A percentile compares a stretch with the other conserved stretches of the same genome.
These are phyloP conservation scores for Kuraishia borneana DNA, from an alignment of 805 yeast species.

Conservation along the genomic window DNA sequence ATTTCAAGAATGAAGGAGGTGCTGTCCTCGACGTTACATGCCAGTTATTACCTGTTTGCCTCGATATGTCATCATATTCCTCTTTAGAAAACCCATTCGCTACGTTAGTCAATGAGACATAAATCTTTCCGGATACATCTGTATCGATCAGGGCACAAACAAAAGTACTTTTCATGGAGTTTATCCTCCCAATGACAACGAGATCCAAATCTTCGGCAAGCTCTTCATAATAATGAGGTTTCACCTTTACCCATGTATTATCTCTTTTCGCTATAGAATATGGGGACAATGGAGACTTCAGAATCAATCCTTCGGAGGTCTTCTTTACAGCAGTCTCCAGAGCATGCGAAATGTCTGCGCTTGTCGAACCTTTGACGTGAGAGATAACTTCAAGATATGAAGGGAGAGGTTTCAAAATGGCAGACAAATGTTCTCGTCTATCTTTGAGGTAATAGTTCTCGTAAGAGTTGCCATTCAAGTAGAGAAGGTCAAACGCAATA, in stretches of 20 bases:
- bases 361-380: constrained; percentile 25
- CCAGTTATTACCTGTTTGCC: constrained; percentile 55
- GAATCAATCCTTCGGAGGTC: constrained; percentile 73
- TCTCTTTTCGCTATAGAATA: constrained; percentile 56
- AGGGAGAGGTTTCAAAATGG: constrained; percentile 29
- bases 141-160: constrained; percentile 53
- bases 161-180: constrained; percentile 60
- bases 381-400: constrained; percentile 39
- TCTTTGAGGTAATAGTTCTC: constrained; percentile 39
- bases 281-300: constrained; percentile 49
- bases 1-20: constrained; percentile 33
- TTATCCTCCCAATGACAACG: constrained; percentile 66
- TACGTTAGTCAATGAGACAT: constrained; percentile 58
- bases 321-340: constrained; percentile 46
- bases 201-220: constrained; percentile 83
- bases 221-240: constrained; percentile 81
- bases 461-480: constrained; percentile 55
- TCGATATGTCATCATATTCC: constrained; percentile 49
- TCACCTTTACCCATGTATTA: constrained; percentile 71
- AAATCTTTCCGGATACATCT: constrained; percentile 21
- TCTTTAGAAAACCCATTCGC: constrained; percentile 73
- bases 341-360: constrained; percentile 42
- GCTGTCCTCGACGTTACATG: constrained; percentile 21
- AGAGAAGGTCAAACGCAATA: constrained; percentile 64
- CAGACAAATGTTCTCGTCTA: constrained; percentile 41